Evolutionary conservation across 768 basidiomycete genomes (phyloP).

Genomic region (Nidularia pulvinata): DNA sequence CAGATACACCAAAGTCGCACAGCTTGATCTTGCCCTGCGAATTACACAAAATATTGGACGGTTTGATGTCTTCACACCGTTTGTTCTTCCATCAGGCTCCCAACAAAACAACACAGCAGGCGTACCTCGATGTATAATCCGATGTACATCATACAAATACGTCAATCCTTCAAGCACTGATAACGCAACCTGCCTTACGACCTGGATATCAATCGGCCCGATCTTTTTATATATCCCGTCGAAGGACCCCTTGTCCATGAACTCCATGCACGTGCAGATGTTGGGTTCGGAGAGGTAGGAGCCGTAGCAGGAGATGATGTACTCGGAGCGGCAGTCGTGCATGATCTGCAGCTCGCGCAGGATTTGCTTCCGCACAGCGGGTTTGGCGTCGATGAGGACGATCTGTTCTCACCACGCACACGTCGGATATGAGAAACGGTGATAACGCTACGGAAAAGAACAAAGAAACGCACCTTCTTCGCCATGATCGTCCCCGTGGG

Average conservation of each 20-base stretch:
- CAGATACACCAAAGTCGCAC: constrained; percentile 98
- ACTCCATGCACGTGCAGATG: constrained; percentile 99
- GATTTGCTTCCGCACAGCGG: constrained; percentile 95
- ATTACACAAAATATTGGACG: constrained; percentile 96
- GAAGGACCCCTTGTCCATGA: constrained; percentile 90
- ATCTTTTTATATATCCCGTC: constrained; percentile 97
- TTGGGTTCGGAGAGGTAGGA: constrained; percentile 97
- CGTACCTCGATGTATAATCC: constrained; percentile 98
- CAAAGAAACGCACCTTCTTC: constrained; percentile 74
- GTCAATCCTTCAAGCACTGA: constrained; percentile 95
- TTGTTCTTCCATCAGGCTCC: constrained; percentile 13
- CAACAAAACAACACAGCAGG: constrained; percentile 5
- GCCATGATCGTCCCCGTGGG: constrained; percentile 96
- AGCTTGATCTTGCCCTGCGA: constrained; percentile 97
- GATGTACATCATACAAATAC: constrained; percentile 96
- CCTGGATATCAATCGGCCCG: constrained; percentile 89
- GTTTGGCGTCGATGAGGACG: constrained; percentile 96
- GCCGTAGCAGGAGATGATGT: constrained; percentile 97
- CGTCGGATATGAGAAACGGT: neutral
- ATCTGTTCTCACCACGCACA: constrained; percentile 47
- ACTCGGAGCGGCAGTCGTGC: constrained; percentile 93
- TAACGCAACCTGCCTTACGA: constrained; percentile 93
- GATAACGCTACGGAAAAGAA: neutral
- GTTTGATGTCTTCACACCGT: constrained; percentile 84
- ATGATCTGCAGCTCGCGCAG: constrained; percentile 98